Evolutionary conservation across 2,329 filamentous ascomycete genomes (phyloP).

Genomic region (Botrytis pseudocinerea): DNA sequence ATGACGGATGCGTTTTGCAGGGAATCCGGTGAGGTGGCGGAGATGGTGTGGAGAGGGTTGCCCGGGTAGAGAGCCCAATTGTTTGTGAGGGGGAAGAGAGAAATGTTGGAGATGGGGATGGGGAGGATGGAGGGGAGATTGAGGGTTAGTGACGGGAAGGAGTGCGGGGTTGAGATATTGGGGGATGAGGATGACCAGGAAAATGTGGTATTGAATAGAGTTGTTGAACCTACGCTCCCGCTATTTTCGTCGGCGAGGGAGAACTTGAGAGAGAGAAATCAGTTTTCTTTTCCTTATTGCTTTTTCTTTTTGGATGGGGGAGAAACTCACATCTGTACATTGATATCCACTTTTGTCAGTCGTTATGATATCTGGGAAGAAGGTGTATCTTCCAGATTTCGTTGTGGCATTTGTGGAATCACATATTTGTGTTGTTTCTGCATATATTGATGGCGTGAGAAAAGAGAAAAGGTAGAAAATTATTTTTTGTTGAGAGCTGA

Average conservation of each 20-base stretch:
- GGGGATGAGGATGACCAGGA: not conserved
- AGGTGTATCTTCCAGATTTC: constrained; percentile 18
- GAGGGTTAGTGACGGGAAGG: not conserved
- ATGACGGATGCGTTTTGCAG: not conserved
- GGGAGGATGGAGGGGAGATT: constrained; percentile 4
- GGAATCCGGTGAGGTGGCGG: not conserved
- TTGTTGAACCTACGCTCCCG: not conserved
- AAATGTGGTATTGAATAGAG: not conserved
- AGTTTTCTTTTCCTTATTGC: no score
- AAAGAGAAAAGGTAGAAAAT: not conserved
- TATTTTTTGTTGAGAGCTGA: not conserved
- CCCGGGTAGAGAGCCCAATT: not conserved
- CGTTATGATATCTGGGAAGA: not conserved
- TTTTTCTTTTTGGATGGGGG: not conserved
- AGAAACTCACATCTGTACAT: not conserved
- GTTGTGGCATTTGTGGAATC: not conserved
- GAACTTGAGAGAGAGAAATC: not conserved
- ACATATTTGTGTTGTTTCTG: constrained; percentile 7
- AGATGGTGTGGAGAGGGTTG: not conserved
- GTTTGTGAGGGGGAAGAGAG: not conserved
- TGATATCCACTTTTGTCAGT: constrained; percentile 2
- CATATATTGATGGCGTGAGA: constrained; percentile 2
- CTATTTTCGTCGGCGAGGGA: not conserved
- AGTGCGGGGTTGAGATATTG: not conserved
- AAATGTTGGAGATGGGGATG: not conserved